phyloP scores from a whole-genome alignment of 2,329 filamentous ascomycete genomes.

The Corniculantispora saksenae region DNA sequence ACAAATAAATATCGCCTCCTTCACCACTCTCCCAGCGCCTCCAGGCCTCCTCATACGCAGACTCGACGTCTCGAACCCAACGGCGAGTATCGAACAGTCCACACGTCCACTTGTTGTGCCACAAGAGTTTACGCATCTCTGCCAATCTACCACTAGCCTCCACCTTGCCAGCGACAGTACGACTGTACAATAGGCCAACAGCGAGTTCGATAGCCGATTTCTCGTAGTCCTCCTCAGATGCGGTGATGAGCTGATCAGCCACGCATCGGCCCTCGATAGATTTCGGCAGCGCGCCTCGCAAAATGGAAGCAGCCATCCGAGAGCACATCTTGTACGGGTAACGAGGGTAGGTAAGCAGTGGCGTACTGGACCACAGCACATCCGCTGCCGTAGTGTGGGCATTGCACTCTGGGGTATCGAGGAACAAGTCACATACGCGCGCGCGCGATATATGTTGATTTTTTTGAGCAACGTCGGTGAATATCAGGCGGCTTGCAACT shows the following conservation, averaged over 20 bases:
- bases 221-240: slow-evolving; percentile 82
- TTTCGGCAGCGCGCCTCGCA: slow-evolving; percentile 83
- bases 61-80: slow-evolving; percentile 89
- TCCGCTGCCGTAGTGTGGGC: slow-evolving; percentile 97
- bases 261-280: slow-evolving; percentile 65
- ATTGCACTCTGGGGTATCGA: slow-evolving; percentile 97
- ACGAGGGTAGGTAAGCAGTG: slow-evolving; percentile 82
- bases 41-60: slow-evolving; percentile 88
- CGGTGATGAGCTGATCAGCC: slow-evolving; percentile 74
- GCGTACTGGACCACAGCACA: slow-evolving; percentile 93
- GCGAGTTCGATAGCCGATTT: slow-evolving; percentile 70
- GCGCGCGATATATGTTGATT: slow-evolving; percentile 90
- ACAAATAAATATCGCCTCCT: slow-evolving; percentile 90
- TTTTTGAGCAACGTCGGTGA: slow-evolving; percentile 96
- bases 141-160: slow-evolving; percentile 68
- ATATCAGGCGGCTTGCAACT: slow-evolving; percentile 84
- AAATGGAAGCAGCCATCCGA: slow-evolving; percentile 93
- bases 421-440: slow-evolving; percentile 87
- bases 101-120: slow-evolving; percentile 80
- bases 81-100: slow-evolving; percentile 86
- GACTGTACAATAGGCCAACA: slow-evolving; percentile 60
- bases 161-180: slow-evolving; percentile 46
- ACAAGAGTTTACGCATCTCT: slow-evolving; percentile 79
- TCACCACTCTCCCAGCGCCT: slow-evolving; percentile 80
- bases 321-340: slow-evolving; percentile 99